Evolutionary conservation across 163 green algal species (phyloP).

Genomic region (Prototheca stagnorum): DNA sequence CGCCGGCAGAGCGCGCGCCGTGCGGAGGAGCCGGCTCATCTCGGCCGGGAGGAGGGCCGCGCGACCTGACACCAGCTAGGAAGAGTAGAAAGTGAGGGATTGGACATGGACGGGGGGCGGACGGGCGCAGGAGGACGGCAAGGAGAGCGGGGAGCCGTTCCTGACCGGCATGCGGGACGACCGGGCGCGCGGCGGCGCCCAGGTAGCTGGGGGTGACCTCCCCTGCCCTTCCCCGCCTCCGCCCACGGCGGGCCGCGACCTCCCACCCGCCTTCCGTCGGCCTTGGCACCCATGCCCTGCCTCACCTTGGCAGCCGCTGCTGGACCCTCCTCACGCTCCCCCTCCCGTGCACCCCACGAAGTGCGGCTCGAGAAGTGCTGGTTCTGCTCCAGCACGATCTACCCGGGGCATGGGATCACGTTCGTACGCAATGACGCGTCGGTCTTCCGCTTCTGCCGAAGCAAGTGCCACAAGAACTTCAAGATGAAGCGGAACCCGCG

Average conservation of each 20-base stretch:
- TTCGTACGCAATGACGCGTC: slow-evolving; percentile 94
- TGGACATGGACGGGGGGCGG: too few species aligned
- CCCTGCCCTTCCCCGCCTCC: too few species aligned
- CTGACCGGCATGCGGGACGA: too few species aligned
- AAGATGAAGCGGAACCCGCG: slow-evolving; percentile 98
- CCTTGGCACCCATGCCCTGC: too few species aligned
- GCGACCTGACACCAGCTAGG: too few species aligned
- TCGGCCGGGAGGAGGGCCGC: too few species aligned
- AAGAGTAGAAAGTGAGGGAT: too few species aligned
- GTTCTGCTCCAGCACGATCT: slow-evolving; percentile 94
- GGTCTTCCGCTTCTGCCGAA: slow-evolving; percentile 89
- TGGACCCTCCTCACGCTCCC: neutral
- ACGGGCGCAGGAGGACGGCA: too few species aligned
- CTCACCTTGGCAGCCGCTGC: neutral
- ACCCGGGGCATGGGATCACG: slow-evolving; percentile 89
- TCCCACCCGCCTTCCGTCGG: slow-evolving; percentile 37
- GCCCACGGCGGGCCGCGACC: too few species aligned
- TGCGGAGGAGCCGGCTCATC: too few species aligned
- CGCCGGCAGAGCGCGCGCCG: too few species aligned
- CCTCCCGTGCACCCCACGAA: slow-evolving; percentile 1
- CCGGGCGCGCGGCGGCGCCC: neutral
- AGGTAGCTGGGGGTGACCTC: neutral
- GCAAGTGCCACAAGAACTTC: slow-evolving; percentile 99
- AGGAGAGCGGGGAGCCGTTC: too few species aligned
- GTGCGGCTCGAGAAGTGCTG: slow-evolving; percentile 97